Base-by-base conservation (phyloP, 148 eudicot species). In the Heliosperma pusillum region DNA sequence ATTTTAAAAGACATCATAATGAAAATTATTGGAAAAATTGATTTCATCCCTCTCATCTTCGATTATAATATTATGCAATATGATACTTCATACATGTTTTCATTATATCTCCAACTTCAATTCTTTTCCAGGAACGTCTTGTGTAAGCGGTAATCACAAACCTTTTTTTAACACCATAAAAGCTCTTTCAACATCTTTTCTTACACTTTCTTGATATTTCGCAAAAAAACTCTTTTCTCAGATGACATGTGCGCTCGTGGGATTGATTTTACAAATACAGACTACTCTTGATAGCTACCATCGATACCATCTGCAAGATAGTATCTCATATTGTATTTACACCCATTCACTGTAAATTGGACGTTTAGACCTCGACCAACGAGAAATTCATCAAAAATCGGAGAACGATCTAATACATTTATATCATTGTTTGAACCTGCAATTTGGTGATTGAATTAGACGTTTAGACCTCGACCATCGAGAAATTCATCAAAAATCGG, bases 161-260 rank as follows among this genome's bases (percentile, higher is more conserved):
- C 20, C 36, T 47, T 8, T 47, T 50, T 69, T 69, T 7, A 67
- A 20, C 55, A 67, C 71, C 44, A 53, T 50, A 67, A 67, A 67
- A n/a, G 71, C 55, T 67, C 69, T 16, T 67, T 67, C 71, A n/a
- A 67, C 42, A 67, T 66, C 45, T 33, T 66, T 55, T 66, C 69
- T 66, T 24, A 4, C n/a, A 15, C 40, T 45, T 20, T 68, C 33
- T 50, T 69, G 36, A 15, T 20, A 2, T 50, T 47, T 45, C n/a
- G 36, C 17, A 24, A 24, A 24, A 47, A 24, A 2, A 1, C 47
- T 42, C 20, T 69, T 24, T 24, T 67, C 29, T 69, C 72, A 9
- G 57, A 25, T 1, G 9, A 12, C 30, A 69, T 12, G 21, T 13
- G 7, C 17, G 40, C 21, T 50, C 59, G 8, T n/a, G 72, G 59